A percentile compares a stretch with the other conserved stretches of the same genome.
These are phyloP conservation scores for Malassezia obtusa DNA, from an alignment of 1,284 basidiomycete species.

Conservation along the genomic window DNA sequence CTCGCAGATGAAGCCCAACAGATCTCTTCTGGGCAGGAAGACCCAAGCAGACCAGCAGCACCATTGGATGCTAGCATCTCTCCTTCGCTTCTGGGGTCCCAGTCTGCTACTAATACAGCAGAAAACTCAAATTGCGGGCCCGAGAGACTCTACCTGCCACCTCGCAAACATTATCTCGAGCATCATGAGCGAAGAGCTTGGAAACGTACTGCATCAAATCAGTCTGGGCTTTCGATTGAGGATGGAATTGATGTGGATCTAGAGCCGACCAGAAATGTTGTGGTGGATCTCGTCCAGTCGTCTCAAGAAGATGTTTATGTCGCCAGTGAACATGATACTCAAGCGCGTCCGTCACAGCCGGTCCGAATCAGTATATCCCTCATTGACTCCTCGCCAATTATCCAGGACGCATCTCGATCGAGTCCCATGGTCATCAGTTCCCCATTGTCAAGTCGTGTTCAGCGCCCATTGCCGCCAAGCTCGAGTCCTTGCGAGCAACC, in stretches of 20 bases:
- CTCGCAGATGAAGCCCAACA: too few species aligned
- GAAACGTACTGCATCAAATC: background rate
- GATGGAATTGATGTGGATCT: background rate
- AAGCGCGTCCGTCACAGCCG: background rate
- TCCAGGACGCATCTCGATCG: background rate
- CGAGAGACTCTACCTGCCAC: slow-evolving; percentile 5
- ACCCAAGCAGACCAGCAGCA: too few species aligned
- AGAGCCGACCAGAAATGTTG: background rate
- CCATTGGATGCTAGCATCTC: too few species aligned
- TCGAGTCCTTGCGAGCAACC: slow-evolving; percentile 2
- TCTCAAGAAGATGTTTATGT: background rate
- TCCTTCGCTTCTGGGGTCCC: too few species aligned
- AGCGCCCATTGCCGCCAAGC: background rate
- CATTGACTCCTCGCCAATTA: slow-evolving; percentile 15
- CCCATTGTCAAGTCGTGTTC: too few species aligned
- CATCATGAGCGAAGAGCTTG: background rate
- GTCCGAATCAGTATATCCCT: slow-evolving; percentile 10
- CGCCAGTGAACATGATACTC: background rate
- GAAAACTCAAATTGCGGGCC: too few species aligned
- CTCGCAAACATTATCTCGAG: slow-evolving; percentile 1
- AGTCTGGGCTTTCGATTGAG: background rate
- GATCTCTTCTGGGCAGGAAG: too few species aligned
- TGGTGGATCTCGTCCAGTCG: slow-evolving; percentile 1
- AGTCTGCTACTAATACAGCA: too few species aligned
- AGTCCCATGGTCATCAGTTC: background rate